A percentile compares a stretch with the other conserved stretches of the same genome.
These are phyloP conservation scores for Boletus rubroflammeus DNA, from an alignment of 768 basidiomycete species.

Conservation along the genomic window DNA sequence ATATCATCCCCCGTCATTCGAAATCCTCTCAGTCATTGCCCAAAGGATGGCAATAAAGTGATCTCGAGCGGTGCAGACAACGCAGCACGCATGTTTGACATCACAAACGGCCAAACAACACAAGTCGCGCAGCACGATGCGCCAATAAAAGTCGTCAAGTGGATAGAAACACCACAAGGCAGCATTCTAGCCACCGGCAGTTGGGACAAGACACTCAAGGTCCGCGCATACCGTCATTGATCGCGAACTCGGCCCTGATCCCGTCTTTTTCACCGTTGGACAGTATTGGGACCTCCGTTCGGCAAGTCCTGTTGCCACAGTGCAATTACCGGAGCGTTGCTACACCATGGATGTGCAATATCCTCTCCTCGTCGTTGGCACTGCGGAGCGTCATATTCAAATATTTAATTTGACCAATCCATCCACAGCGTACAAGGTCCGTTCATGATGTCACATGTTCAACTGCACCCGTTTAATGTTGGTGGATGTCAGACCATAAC, in stretches of 20 bases:
- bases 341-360: constrained; percentile 83
- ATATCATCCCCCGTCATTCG: not conserved
- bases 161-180: constrained; percentile 71
- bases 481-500: constrained; percentile 53
- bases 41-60: constrained; percentile 83
- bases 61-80: constrained; percentile 95
- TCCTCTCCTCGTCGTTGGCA: constrained; percentile 87
- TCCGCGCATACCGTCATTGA: constrained; percentile 28
- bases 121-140: constrained; percentile 92
- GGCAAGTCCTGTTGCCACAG: constrained; percentile 69
- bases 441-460: constrained; percentile 14
- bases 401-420: constrained; percentile 87
- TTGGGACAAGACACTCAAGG: constrained; percentile 98
- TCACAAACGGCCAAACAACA: constrained; percentile 71
- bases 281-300: constrained; percentile 93
- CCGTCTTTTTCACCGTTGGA: not conserved
- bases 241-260: not conserved
- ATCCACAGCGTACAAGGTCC: constrained; percentile 70
- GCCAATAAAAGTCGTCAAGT: constrained; percentile 78
- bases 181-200: constrained; percentile 88
- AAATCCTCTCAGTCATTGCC: constrained; percentile 4
- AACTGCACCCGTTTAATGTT: not conserved
- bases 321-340: constrained; percentile 85
- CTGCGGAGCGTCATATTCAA: constrained; percentile 88
- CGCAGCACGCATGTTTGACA: constrained; percentile 89